Base-by-base conservation (phyloP, 1,139 yeast species). In the Tardiomyces digboiensis region DNA sequence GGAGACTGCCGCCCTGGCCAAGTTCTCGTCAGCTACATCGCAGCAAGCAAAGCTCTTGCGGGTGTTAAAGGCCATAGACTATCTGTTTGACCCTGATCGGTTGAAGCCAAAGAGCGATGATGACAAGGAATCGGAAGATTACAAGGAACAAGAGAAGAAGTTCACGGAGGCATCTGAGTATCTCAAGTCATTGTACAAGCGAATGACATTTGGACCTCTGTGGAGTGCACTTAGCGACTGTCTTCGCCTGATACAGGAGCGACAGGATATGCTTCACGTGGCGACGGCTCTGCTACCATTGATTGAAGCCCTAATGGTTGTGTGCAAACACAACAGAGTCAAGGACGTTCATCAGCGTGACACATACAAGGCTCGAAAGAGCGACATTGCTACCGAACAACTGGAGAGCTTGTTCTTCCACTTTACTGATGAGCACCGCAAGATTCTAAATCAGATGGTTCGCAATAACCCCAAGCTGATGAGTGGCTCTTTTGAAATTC, bases 401-500 rank as follows among this genome's bases (percentile, higher is more conserved):
- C 76, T 86, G 51, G 95, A 85, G 55, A 76, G 80, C 40, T 64
- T 88, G 46, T 87, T 91, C 66, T 85, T 84, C 59, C 75, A 88
- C 2, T 89, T 91, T 57, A 89, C 97, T 0, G 95, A 87, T 53
- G 83, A 85, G 52, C 97, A 91, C 60, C 83, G 87, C 58, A 85
- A 84, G 68, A 78, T 88, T 41, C 70, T 93, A 58, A 93, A 93
- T 59, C 91, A 83, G 59, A 86, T 93, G 93, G 91, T 93, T 18
- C 74, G 97, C 52, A 74, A 82, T 33, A 89, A 88, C 64, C 95
- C 97, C 1, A 86, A 88, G 55, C 72, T 93, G 53, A 87, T 91
- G 96, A 84, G 91, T 62, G 99, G 99, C 0, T 95, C 97, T 8
- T 88, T 93, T 62, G 79, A 96, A 0, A 80, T 88, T 73, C 70